These are phyloP conservation scores for Salicornia ramosissima DNA, from an alignment of 148 eudicot genomes.

Conservation along the genomic window DNA sequence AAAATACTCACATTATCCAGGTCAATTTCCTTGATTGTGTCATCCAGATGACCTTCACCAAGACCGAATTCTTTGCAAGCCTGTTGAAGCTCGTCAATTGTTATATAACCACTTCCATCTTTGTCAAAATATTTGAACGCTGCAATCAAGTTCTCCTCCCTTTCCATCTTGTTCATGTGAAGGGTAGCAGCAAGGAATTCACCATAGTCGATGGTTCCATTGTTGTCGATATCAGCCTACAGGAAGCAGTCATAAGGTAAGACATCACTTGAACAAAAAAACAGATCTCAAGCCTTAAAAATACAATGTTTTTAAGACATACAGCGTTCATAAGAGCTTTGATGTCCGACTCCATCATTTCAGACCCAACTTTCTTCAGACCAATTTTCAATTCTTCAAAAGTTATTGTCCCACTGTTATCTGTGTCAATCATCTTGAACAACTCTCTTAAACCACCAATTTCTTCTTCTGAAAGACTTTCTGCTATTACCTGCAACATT, in stretches of 20 bases:
- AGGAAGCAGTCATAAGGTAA: neutral
- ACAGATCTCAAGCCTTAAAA: neutral
- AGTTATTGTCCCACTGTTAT: constrained; percentile 44
- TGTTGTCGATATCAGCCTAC: constrained; percentile 50
- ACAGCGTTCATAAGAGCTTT: constrained; percentile 46
- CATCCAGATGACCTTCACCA: constrained; percentile 39
- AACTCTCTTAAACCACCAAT: constrained; percentile 39
- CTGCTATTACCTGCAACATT: constrained; percentile 39
- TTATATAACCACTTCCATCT: constrained; percentile 41
- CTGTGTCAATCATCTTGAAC: constrained; percentile 47
- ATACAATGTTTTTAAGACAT: constrained; percentile 14
- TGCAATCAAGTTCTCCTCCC: constrained; percentile 42
- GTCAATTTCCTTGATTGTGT: constrained; percentile 37
- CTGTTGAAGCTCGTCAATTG: constrained; percentile 39
- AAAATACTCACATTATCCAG: constrained; percentile 35
- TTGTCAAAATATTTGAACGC: constrained; percentile 43
- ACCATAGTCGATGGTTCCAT: constrained; percentile 42
- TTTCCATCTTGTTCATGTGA: constrained; percentile 46
- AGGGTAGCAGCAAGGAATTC: constrained; percentile 48
- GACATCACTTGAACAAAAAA: neutral
- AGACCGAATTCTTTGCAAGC: constrained; percentile 45
- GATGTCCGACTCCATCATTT: constrained; percentile 40
- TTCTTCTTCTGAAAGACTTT: constrained; percentile 45
- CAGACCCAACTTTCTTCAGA: constrained; percentile 40
- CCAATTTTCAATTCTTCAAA: constrained; percentile 42